Conservation (phyloP, 148 eudicot genomes). For the Rhododendron ovatum region DNA sequence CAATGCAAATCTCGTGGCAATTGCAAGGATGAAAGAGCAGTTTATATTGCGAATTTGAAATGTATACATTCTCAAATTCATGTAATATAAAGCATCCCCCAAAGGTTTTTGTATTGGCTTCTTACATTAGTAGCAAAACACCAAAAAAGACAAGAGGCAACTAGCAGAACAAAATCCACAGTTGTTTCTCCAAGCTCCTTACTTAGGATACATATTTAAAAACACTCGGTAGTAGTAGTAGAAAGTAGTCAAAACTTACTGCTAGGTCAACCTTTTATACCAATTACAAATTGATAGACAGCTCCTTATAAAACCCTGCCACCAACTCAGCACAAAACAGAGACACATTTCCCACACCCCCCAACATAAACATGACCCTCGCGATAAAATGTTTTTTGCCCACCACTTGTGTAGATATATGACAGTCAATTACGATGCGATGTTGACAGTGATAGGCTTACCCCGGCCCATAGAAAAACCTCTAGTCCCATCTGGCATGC, state of each 20-base stretch:
- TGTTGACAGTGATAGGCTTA: conserved; percentile 53
- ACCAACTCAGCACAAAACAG: conserved; percentile 4
- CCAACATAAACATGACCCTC: not conserved
- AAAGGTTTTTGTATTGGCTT: not conserved
- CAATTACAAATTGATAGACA: conserved; percentile 10
- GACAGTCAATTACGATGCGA: not conserved
- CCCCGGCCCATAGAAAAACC: conserved; percentile 98
- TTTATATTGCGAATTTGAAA: not conserved
- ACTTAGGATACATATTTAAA: not conserved
- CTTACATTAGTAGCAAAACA: not conserved
- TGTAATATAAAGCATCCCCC: not conserved
- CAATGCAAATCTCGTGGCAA: not conserved
- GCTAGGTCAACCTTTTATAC: not conserved
- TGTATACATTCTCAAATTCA: not conserved
- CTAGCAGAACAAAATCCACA: not conserved
- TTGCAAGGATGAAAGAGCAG: not conserved
- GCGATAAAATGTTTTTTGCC: no score
- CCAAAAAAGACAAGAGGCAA: not conserved
- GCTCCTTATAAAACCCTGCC: conserved; percentile 9
- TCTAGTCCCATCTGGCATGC: conserved; percentile 98
- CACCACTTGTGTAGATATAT: not conserved
- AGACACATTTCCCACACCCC: conserved; percentile 5
- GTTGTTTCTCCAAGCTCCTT: not conserved
- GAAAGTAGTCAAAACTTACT: not conserved
- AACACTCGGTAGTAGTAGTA: not conserved